These are phyloP conservation scores for Podaxis sp. DNA, from an alignment of 768 basidiomycete species.

Conservation along the genomic window DNA sequence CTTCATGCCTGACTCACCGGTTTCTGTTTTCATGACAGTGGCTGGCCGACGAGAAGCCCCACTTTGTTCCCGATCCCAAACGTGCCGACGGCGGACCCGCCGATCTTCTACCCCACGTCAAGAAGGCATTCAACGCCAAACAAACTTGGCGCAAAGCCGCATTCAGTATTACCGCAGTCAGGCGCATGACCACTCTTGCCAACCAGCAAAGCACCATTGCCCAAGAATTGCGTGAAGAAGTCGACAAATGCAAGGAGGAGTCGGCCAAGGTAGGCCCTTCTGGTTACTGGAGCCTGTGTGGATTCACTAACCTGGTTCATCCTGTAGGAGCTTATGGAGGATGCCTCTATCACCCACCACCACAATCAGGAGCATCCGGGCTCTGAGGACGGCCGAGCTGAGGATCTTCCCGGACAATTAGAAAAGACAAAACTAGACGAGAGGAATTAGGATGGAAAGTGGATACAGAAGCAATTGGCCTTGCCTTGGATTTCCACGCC, in stretches of 20 bases:
- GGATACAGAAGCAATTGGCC: neutral
- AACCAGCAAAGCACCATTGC: constrained; percentile 40
- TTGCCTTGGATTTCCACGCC: neutral
- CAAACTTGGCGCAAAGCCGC: constrained; percentile 89
- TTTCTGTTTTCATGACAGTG: constrained; percentile 39
- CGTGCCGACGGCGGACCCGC: constrained; percentile 59
- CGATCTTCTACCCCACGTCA: constrained; percentile 87
- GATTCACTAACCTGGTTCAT: neutral
- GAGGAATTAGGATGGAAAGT: neutral
- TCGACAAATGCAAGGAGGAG: constrained; percentile 77
- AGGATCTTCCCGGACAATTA: constrained; percentile 1
- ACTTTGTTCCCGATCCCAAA: constrained; percentile 65
- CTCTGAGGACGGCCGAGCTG: constrained; percentile 1
- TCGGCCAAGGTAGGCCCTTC: constrained; percentile 51
- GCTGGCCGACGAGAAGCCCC: constrained; percentile 68
- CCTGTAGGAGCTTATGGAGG: constrained; percentile 14
- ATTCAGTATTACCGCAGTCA: constrained; percentile 82
- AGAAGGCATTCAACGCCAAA: constrained; percentile 87
- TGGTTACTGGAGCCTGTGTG: neutral
- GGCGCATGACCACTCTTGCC: constrained; percentile 69
- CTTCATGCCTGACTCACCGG: neutral
- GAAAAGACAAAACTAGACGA: constrained; percentile 8
- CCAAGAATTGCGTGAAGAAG: constrained; percentile 53
- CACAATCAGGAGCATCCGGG: neutral
- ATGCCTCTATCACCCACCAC: constrained; percentile 20